These are phyloP conservation scores for Lolium rigidum DNA, from an alignment of 176 grass and related monocot species.

Conservation along the genomic window DNA sequence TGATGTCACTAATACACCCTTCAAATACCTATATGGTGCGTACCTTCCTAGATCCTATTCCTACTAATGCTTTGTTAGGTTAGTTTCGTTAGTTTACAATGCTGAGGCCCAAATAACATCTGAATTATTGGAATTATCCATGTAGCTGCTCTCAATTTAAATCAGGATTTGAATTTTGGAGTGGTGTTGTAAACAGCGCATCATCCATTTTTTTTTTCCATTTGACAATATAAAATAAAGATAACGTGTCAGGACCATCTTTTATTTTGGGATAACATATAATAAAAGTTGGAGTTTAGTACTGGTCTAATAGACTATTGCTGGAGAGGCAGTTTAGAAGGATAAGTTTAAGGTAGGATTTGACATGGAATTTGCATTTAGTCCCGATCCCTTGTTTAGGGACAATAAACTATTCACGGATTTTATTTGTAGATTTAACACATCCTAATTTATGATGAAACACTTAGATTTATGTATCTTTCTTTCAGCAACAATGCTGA, in stretches of 20 bases:
- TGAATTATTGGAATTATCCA: not conserved
- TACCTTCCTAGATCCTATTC: constrained; percentile 26
- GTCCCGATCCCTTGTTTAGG: not conserved
- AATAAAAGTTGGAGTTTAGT: not conserved
- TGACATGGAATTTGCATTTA: not conserved
- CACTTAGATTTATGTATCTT: not conserved
- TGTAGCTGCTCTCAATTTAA: not conserved
- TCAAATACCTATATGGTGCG: constrained; percentile 92
- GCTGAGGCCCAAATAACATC: not conserved
- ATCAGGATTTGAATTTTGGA: constrained; percentile 22
- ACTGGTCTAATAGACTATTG: not conserved
- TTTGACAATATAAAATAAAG: not conserved
- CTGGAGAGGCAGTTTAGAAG: not conserved
- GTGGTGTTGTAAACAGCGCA: not conserved
- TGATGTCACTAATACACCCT: constrained; percentile 90
- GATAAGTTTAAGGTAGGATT: not conserved
- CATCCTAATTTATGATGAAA: not conserved
- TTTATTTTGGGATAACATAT: not conserved
- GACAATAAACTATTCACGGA: not conserved
- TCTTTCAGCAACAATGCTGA: not conserved
- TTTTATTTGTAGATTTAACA: not conserved
- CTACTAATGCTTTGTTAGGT: not conserved
- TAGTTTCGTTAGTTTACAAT: constrained; percentile 8
- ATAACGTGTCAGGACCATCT: not conserved
- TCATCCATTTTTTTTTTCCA: constrained; percentile 8